Evolutionary conservation across 768 basidiomycete genomes (phyloP), one percentile per base, ranked within the genome.

Genomic region (Macrolepiota albuminosa): DNA sequence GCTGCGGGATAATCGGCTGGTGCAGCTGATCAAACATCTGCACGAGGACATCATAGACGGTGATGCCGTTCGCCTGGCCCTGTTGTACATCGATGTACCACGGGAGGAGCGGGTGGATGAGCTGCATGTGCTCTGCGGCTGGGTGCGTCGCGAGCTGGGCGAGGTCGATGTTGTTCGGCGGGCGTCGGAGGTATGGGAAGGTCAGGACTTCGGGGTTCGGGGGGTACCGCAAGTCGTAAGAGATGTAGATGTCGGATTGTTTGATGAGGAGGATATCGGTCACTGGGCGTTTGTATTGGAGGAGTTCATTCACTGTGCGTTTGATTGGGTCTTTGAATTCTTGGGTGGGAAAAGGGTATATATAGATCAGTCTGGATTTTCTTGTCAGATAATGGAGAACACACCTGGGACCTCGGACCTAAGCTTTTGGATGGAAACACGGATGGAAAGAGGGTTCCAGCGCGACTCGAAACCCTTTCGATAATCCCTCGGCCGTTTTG

Each of bases 91-190:
- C 26, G 16, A 48, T 48, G 47, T 48, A 48, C 47, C 47, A 29
- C 8, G 47, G 47, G 14, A 48, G 6, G 14, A 29, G 26, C 11
- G 47, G 47, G 47, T 48, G 47, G 2, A 48, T 1, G 14, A 48
- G 16, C 2, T 26, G 47, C 47, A 48, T 48, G 2, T 14, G 29
- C 14, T 29, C 26, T 14, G 16, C 71, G 1, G 83, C 76, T 1
- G 85, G 85, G 47, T 3, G 0, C 3, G 45, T 46, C 8, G 45
- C 82, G 55, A 84, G 76, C 50, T 83, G 84, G 9, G 77, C 74
- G 64, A 86, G 76, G 65, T 88, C 86, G 53, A 77, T 75, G 4
- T 68, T 60, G 60, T 80, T 81, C 9, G 6, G 5, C 3, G 1
- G 3, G 0, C 47, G 47, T 7, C 8, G 2, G 29, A 31, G 47